These are phyloP conservation scores for Juglanconis sp. DNA, from an alignment of 2,329 filamentous ascomycete genomes.

Conservation along the genomic window DNA sequence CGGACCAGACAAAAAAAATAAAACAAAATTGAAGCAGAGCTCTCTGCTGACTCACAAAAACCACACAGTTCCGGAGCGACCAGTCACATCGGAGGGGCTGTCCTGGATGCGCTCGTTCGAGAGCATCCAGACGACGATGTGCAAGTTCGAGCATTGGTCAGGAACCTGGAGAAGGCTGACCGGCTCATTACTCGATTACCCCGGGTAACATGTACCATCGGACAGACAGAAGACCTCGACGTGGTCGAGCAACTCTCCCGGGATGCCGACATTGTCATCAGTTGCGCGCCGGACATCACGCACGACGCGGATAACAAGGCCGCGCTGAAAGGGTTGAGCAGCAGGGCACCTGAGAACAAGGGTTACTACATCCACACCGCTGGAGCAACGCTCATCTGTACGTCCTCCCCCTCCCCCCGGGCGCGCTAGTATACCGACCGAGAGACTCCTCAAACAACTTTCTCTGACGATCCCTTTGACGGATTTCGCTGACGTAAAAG, in stretches of 20 bases:
- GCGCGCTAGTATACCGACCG: not conserved
- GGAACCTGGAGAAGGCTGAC: conserved; percentile 7
- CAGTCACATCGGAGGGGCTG: conserved; percentile 1
- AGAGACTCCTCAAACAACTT: not conserved
- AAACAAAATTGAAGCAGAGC: not conserved
- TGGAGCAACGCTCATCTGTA: conserved; percentile 18
- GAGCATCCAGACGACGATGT: conserved; percentile 1
- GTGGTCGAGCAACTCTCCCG: conserved; percentile 3
- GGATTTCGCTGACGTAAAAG: too few relatives aligned
- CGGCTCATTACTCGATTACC: conserved; percentile 15
- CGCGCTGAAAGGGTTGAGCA: conserved; percentile 9
- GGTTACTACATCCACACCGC: conserved; percentile 21
- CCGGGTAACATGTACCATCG: conserved; percentile 9
- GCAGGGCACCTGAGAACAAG: conserved; percentile 2
- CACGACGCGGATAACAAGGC: conserved; percentile 17
- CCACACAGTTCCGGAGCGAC: conserved; percentile 1
- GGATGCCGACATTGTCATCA: conserved; percentile 19
- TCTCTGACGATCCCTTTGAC: not conserved
- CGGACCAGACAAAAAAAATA: not conserved
- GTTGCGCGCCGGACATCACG: conserved; percentile 16
- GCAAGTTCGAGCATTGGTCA: conserved; percentile 7
- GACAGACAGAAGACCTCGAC: conserved; percentile 5
- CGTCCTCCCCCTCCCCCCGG: not conserved
- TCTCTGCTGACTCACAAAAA: not conserved
- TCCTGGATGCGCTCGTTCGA: not conserved